Evolutionary conservation across 225 moss, liverwort and hornwort species (phyloP).

Genomic region (Lunularia cruciata): DNA sequence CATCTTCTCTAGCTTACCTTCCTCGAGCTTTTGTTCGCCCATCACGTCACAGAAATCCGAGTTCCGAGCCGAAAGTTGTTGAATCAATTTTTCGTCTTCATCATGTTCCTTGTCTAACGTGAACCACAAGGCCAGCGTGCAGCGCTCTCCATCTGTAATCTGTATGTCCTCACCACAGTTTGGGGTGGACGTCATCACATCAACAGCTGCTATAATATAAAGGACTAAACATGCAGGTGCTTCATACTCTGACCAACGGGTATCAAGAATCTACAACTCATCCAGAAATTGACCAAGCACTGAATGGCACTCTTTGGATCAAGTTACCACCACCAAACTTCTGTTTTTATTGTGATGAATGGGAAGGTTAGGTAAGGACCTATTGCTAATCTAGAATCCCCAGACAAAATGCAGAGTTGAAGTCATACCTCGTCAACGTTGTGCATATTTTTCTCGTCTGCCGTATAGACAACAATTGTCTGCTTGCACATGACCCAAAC

Average conservation of each 20-base stretch:
- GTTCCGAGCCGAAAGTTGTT: slow-evolving; percentile 40
- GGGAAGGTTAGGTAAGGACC: no score
- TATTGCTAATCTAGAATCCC: no score
- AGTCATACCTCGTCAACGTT: slow-evolving; percentile 72
- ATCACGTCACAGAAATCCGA: background rate
- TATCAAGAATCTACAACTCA: no score
- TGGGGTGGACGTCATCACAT: background rate
- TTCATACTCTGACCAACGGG: no score
- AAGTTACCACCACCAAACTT: no score
- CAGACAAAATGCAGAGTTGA: background rate
- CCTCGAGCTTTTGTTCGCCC: slow-evolving; percentile 26
- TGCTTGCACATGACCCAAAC: slow-evolving; percentile 17
- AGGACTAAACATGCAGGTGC: no score
- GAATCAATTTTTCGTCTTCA: slow-evolving; percentile 75
- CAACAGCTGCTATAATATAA: no score
- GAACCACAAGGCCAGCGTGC: slow-evolving; percentile 88
- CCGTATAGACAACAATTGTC: slow-evolving; percentile 63
- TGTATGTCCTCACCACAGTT: slow-evolving; percentile 24
- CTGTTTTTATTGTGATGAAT: no score
- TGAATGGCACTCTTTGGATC: no score
- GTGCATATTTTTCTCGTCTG: slow-evolving; percentile 70
- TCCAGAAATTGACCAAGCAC: no score
- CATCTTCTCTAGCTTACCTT: slow-evolving; percentile 26
- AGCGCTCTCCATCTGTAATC: slow-evolving; percentile 81
- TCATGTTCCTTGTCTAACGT: slow-evolving; percentile 65